These are phyloP conservation scores for Sporisorium scitamineum DNA, from an alignment of 1,284 basidiomycete species.

Conservation along the genomic window DNA sequence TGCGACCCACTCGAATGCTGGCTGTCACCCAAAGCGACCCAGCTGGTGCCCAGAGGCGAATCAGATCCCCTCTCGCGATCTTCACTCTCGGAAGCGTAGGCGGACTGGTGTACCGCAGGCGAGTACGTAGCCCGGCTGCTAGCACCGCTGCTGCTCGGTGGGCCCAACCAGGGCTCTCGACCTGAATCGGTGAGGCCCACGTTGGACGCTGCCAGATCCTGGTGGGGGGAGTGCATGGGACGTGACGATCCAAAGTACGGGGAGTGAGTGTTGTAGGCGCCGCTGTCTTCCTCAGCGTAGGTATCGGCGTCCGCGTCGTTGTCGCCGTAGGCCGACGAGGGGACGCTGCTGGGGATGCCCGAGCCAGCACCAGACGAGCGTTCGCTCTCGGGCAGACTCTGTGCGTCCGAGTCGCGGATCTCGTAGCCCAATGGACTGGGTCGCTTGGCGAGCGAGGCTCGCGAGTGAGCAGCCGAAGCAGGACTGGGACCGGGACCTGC, in stretches of 20 bases:
- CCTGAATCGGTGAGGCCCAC: constrained; percentile 7
- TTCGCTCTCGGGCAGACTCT: constrained; percentile 46
- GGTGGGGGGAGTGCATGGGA: constrained; percentile 14
- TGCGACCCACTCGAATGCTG: constrained; percentile 17
- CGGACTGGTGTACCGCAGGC: constrained; percentile 23
- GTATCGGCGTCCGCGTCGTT: constrained; percentile 41
- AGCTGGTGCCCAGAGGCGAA: constrained; percentile 49
- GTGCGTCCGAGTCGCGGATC: constrained; percentile 44
- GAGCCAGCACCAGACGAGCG: constrained; percentile 46
- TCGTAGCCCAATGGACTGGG: constrained; percentile 33
- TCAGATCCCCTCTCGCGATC: constrained; percentile 20
- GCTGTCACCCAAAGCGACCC: constrained; percentile 48
- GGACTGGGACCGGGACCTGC: constrained; percentile 55
- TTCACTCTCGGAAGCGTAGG: constrained; percentile 31
- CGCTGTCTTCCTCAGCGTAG: constrained; percentile 35
- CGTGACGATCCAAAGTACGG: constrained; percentile 36
- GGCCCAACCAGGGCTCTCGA: constrained; percentile 35
- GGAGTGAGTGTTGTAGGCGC: constrained; percentile 25
- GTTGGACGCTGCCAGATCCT: constrained; percentile 24
- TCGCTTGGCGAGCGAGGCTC: constrained; percentile 39
- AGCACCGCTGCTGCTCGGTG: constrained; percentile 29
- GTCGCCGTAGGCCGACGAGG: constrained; percentile 50
- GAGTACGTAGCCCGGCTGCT: constrained; percentile 29
- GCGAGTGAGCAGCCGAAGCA: constrained; percentile 46
- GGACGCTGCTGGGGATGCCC: constrained; percentile 55